phyloP scores from a whole-genome alignment of 345 rosid species.

The Durio zibethinus region DNA sequence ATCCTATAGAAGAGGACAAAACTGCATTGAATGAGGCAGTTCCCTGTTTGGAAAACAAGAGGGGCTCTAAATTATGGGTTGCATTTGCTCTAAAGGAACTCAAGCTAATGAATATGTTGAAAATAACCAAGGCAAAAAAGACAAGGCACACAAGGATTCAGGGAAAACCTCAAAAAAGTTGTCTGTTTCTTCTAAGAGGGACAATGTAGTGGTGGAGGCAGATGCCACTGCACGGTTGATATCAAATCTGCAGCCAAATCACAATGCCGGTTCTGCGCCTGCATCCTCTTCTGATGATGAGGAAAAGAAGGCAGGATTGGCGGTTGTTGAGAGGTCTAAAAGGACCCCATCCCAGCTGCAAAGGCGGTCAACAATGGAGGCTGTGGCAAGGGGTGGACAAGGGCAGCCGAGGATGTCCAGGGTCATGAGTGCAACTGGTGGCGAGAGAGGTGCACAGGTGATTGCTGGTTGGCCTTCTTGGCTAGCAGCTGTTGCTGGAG shows the following conservation, averaged over 20 bases:
- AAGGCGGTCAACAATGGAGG: slow-evolving; percentile 26
- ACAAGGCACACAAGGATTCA: slow-evolving; percentile 12
- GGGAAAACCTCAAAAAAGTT: neutral
- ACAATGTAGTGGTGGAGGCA: slow-evolving; percentile 21
- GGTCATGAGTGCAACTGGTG: slow-evolving; percentile 44
- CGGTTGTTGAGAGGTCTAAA: slow-evolving; percentile 10
- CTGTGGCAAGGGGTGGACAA: slow-evolving; percentile 10
- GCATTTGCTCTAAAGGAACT: slow-evolving; percentile 77
- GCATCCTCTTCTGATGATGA: slow-evolving; percentile 35
- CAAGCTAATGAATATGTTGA: slow-evolving; percentile 30
- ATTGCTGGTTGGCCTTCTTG: slow-evolving; percentile 98
- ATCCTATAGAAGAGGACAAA: too few species aligned
- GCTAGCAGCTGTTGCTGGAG: slow-evolving; percentile 85
- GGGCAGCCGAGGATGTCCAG: slow-evolving; percentile 36
- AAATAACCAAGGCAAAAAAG: slow-evolving; percentile 30
- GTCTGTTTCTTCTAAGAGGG: neutral
- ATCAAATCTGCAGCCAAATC: slow-evolving; percentile 1
- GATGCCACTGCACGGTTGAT: slow-evolving; percentile 26
- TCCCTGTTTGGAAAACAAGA: slow-evolving; percentile 19
- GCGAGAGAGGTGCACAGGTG: slow-evolving; percentile 70
- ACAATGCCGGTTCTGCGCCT: slow-evolving; percentile 15
- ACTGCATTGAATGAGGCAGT: too few species aligned
- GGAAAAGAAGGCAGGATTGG: slow-evolving; percentile 25
- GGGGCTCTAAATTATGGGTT: slow-evolving; percentile 61
- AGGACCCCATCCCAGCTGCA: slow-evolving; percentile 27